These are phyloP conservation scores for Lentinula edodes DNA, from an alignment of 768 basidiomycete genomes.

Conservation along the genomic window DNA sequence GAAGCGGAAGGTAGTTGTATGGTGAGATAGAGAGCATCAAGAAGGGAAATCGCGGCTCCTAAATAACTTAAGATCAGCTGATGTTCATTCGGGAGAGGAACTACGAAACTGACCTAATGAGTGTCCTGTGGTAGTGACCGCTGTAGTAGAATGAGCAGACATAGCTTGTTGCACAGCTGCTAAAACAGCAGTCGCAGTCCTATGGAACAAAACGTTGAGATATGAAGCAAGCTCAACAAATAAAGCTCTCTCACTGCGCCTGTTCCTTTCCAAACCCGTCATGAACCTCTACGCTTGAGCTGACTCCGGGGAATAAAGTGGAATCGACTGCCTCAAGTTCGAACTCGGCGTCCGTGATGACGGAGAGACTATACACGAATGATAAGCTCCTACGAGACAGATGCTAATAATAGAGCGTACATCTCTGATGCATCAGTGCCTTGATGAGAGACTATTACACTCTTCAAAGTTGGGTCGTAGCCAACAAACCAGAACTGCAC, in stretches of 20 bases:
- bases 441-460: constrained; percentile 14
- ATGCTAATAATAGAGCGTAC: constrained; percentile 8
- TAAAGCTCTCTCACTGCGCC: constrained; percentile 25
- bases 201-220: constrained; percentile 10
- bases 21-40: constrained; percentile 52
- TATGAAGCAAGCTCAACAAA: background rate
- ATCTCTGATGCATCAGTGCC: constrained; percentile 21
- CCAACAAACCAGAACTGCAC: constrained; percentile 46
- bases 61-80: background rate
- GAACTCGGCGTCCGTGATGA: constrained; percentile 33
- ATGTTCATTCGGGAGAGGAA: background rate
- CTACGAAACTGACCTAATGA: constrained; percentile 25
- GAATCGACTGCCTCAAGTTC: constrained; percentile 25
- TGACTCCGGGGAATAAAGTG: constrained; percentile 40
- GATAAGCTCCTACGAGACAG: background rate
- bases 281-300: constrained; percentile 33
- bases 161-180: constrained; percentile 33
- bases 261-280: constrained; percentile 39
- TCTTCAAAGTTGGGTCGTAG: constrained; percentile 21
- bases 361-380: constrained; percentile 22
- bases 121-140: constrained; percentile 39
- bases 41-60: constrained; percentile 50
- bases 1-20: constrained; percentile 35
- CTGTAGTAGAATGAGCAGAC: constrained; percentile 22
- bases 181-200: constrained; percentile 34